A percentile compares a stretch with the other conserved stretches of the same genome.
Evolutionary conservation across 768 basidiomycete species (phyloP).

Genomic region (Russula virescens): DNA sequence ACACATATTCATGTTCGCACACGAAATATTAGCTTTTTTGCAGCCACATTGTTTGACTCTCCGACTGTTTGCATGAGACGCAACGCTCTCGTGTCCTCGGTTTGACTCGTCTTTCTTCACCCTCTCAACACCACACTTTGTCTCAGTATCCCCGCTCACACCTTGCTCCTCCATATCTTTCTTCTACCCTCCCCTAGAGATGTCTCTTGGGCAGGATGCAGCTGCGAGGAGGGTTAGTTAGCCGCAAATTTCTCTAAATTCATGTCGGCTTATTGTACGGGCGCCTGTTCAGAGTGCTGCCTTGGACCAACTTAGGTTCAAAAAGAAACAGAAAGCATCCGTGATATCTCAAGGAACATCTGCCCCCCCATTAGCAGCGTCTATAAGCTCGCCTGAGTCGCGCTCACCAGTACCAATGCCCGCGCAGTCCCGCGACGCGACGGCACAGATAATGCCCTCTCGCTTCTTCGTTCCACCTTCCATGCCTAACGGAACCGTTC

Average conservation of each 20-base stretch:
- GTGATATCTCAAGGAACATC: slow-evolving; percentile 30
- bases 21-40: slow-evolving; percentile 21
- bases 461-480: slow-evolving; percentile 51
- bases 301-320: slow-evolving; percentile 43
- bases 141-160: too few relatives aligned
- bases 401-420: slow-evolving; percentile 37
- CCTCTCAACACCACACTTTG: not conserved
- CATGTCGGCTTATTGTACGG: slow-evolving; percentile 6
- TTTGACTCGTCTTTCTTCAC: not conserved
- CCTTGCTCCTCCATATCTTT: not conserved
- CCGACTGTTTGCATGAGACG: slow-evolving; percentile 26
- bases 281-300: slow-evolving; percentile 36
- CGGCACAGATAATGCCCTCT: slow-evolving; percentile 40
- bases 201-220: slow-evolving; percentile 23
- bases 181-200: not conserved
- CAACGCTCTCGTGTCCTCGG: not conserved
- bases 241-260: slow-evolving; percentile 28
- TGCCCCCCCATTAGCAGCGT: slow-evolving; percentile 22
- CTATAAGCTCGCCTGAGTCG: slow-evolving; percentile 25
- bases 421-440: slow-evolving; percentile 70
- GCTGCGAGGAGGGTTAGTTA: slow-evolving; percentile 23
- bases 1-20: not conserved
- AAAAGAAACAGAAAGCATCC: slow-evolving; percentile 33
- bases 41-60: slow-evolving; percentile 34
- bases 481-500: slow-evolving; percentile 48